Base-by-base conservation (phyloP, 805 yeast genomes). In the Grigorovia yakushimaensis region DNA sequence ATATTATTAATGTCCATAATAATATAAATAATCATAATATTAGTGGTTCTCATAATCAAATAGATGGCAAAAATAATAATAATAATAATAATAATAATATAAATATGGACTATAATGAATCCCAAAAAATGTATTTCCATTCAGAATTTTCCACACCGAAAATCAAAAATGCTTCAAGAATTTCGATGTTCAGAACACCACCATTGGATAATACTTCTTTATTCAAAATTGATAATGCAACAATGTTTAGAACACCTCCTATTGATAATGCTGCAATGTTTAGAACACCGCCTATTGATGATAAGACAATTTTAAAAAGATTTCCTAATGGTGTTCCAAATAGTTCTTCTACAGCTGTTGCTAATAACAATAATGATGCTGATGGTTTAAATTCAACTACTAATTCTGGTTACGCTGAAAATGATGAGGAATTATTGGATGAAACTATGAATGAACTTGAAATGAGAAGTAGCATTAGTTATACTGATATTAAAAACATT, bases 161-260 rank as follows among this genome's bases (percentile, higher is more conserved):
- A 15, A 33, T 20, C 35, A 36, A 21, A 5, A 58, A 55, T 10
- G 39, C 50, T 4, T 36, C 48, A 10, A 57, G 51, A 44, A 49
- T 51, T 5, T 48, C 56, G 4, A 48, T 49, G 49, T 54, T 48
- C 27, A 47, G 49, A 36, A 55, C 59, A 1, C 59, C 59, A 11
- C 56, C 54, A 7, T 21, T 52, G 22, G 40, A 44, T n/a, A 44
- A 38, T 21, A 15, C 43, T 13, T 22, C 36, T 6, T 22, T 24
- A 13, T 41, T 41, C 13, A 21, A 24, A 15, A 33, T 33, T n/a
- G 37, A 33, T 33, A 33, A 33, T 43, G 50, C 50, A 3, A 49
- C 56, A 3, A 48, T 49, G 49, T 54, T 48, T 27, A 47, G 50
- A 36, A 55, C 59, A 1, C 59, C 59, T 6, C 56, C 54, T 7